Evolutionary conservation across 106 monocot species (phyloP), one percentile per base, ranked within the genome.

Genomic region (Acanthochlamys bracteata): DNA sequence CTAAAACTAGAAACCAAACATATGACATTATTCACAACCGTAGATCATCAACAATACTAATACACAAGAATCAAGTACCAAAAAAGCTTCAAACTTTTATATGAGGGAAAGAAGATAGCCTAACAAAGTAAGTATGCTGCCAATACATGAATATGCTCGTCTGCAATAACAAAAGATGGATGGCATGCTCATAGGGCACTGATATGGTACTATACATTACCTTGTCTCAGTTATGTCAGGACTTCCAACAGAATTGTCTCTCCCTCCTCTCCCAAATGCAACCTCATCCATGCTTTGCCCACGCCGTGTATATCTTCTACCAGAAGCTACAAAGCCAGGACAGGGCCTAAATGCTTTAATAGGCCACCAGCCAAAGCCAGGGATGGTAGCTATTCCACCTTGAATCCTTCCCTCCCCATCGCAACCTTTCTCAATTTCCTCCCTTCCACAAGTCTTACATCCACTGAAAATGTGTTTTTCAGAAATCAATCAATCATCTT

Each of bases 311-410:
- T 94, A 94, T 41, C 89, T 78, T 41, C 89, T 83, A 71, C 94
- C 94, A 49, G 86, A 89, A 33, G 81, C 89, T 26, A 84, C 67
- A 49, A 89, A 89, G 33, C 82, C 86, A 0, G 86, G 94, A 25
- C 89, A 94, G 40, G 94, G 94, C 33, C 89, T 69, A 55, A 69
- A 94, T 45, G 89, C 94, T 71, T 94, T 94, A 52, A 89, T 89
- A 0, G 89, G 89, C 93, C 94, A 94, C 93, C 93, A 93, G 45
- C 89, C 83, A 55, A 93, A 93, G n/a, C 93, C 93, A 51, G 89
- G 93, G 25, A 93, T 79, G 22, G 89, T 86, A 55, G 93, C 93
- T 69, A 93, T 93, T 6, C 93, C 89, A 14, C 93, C 89, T 71
- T 93, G 93, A 45, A 93, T 93, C 73, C 93, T 78, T 53, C 93